phyloP scores from a whole-genome alignment of 441 rosid genomes.

The Erysimum cheiri region DNA sequence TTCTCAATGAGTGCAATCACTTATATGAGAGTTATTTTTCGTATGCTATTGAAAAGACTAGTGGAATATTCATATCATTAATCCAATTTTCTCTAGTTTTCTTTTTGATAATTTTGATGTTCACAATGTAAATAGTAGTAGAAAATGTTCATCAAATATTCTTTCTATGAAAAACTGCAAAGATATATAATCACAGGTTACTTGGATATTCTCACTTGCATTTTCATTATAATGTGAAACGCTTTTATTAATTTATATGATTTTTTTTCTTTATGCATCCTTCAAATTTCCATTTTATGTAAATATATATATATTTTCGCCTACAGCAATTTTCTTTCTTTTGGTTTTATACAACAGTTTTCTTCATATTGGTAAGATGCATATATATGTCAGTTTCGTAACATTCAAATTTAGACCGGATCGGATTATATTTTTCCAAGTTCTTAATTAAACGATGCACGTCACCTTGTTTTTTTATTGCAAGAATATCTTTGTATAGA shows the following conservation, averaged over 20 bases:
- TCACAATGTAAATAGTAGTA: slow-evolving; percentile 31
- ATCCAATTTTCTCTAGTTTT: slow-evolving; percentile 27
- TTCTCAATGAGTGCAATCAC: slow-evolving; percentile 36
- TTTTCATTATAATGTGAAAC: slow-evolving; percentile 1
- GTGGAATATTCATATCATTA: slow-evolving; percentile 13
- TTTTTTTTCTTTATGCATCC: background rate
- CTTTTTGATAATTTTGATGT: slow-evolving; percentile 8
- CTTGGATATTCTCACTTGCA: slow-evolving; percentile 28
- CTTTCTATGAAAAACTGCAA: background rate
- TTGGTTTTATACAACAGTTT: background rate
- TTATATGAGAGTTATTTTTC: slow-evolving; percentile 21
- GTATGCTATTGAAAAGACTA: slow-evolving; percentile 3
- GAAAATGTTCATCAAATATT: slow-evolving; percentile 33
- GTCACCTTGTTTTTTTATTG: background rate
- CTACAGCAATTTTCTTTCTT: slow-evolving; percentile 2
- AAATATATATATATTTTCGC: background rate
- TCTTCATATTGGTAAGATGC: background rate
- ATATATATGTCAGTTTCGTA: background rate
- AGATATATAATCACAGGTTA: slow-evolving; percentile 30
- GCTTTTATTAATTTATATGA: background rate
- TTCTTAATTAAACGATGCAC: slow-evolving; percentile 7
- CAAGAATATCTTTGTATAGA: slow-evolving; percentile 15
- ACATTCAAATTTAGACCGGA: slow-evolving; percentile 8
- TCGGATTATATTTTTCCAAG: background rate
- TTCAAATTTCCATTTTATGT: background rate